Percentiles rank a stretch among this genome's conserved stretches.
phyloP scores from a whole-genome alignment of 2,329 filamentous ascomycete species.

The Bisporella sp. region DNA sequence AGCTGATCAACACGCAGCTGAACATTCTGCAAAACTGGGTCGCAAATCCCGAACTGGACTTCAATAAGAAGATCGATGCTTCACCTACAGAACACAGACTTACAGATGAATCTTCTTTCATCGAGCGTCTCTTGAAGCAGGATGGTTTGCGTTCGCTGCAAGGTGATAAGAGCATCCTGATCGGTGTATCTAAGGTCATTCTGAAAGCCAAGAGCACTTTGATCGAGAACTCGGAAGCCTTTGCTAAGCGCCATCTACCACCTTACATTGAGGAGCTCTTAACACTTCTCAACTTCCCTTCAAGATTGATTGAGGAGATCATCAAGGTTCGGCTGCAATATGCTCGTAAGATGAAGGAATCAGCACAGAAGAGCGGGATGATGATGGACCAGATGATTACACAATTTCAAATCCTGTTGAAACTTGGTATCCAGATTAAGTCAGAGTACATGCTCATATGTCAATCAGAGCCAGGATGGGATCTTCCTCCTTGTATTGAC shows the following conservation, averaged over 20 bases:
- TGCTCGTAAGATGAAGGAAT: slow-evolving; percentile 91
- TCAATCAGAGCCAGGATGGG: slow-evolving; percentile 85
- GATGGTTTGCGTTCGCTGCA: slow-evolving; percentile 90
- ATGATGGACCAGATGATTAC: slow-evolving; percentile 97
- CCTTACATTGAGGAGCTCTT: slow-evolving; percentile 95
- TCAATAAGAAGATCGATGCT: slow-evolving; percentile 65
- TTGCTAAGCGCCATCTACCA: slow-evolving; percentile 82
- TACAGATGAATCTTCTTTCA: slow-evolving; percentile 84
- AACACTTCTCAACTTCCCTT: slow-evolving; percentile 95
- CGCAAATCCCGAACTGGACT: slow-evolving; percentile 91
- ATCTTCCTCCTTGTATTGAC: slow-evolving; percentile 90
- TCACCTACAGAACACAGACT: slow-evolving; percentile 62
- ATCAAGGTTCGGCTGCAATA: slow-evolving; percentile 88
- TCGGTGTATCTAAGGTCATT: slow-evolving; percentile 78
- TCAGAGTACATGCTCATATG: slow-evolving; percentile 79
- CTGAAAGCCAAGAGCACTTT: slow-evolving; percentile 88
- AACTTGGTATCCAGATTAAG: slow-evolving; percentile 88
- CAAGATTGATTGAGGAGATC: slow-evolving; percentile 91
- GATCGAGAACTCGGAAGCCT: slow-evolving; percentile 77
- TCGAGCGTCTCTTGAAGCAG: slow-evolving; percentile 92
- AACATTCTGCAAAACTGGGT: slow-evolving; percentile 93
- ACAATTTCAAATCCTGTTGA: slow-evolving; percentile 90
- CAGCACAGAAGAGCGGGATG: slow-evolving; percentile 82
- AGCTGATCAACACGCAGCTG: slow-evolving; percentile 92
- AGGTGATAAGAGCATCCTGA: slow-evolving; percentile 78